Evolutionary conservation across 257 asterid species (phyloP).

Genomic region (Asclepias syriaca): DNA sequence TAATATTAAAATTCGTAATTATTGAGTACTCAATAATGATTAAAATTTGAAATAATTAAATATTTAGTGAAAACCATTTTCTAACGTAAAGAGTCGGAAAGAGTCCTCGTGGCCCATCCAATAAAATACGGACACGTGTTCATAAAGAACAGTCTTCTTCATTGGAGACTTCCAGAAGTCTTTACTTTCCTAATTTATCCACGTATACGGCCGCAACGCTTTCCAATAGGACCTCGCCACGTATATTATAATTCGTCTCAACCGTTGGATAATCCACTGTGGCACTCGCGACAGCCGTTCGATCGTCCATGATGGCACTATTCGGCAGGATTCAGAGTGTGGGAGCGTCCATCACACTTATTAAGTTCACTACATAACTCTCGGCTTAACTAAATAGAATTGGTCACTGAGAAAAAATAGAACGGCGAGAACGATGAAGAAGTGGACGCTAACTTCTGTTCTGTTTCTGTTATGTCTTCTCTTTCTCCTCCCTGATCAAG

Average conservation of each 20-base stretch:
- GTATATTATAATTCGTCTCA: neutral
- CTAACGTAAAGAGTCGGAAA: too few species aligned
- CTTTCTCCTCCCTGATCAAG: constrained; percentile 84
- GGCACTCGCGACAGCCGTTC: constrained; percentile 34
- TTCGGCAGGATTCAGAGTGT: constrained; percentile 23
- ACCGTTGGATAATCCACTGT: constrained; percentile 48
- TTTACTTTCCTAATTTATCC: constrained; percentile 21
- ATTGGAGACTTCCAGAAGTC: constrained; percentile 45
- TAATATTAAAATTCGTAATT: too few species aligned
- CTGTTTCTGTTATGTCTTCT: constrained; percentile 62
- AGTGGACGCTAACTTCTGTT: constrained; percentile 76
- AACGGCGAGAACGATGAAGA: constrained; percentile 44
- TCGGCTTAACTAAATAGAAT: neutral
- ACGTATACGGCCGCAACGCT: constrained; percentile 28
- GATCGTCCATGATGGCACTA: constrained; percentile 46
- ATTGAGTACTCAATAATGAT: too few species aligned
- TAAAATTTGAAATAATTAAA: too few species aligned
- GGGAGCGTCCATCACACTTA: neutral
- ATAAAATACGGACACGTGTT: too few species aligned
- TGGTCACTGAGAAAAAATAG: constrained; percentile 10
- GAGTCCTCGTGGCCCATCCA: too few species aligned
- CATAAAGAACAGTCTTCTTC: neutral
- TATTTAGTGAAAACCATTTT: too few species aligned
- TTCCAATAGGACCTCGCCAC: constrained; percentile 49
- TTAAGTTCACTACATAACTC: neutral